A percentile compares a stretch with the other conserved stretches of the same genome.
Conservation (phyloP, 176 grass and related monocot genomes). For the Hsuehochloa calcarea region DNA sequence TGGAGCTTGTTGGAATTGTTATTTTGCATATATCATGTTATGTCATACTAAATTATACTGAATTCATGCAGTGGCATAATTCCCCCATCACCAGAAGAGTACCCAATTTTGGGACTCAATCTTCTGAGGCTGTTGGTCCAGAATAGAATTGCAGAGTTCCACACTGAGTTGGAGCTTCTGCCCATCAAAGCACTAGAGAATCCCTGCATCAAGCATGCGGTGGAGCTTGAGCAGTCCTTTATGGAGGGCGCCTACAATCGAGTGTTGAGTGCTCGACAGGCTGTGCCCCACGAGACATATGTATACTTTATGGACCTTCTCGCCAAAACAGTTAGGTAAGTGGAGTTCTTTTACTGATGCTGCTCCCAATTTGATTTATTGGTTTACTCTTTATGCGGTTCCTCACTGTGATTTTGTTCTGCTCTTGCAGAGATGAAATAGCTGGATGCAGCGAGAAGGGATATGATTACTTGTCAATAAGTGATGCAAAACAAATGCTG, state of each 20-base stretch:
- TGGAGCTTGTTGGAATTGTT: background rate
- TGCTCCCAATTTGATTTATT: constrained; percentile 6
- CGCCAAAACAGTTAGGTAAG: constrained; percentile 91
- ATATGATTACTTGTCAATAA: constrained; percentile 82
- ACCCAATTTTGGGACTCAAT: constrained; percentile 75
- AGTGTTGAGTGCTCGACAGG: constrained; percentile 64
- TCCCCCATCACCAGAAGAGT: constrained; percentile 63
- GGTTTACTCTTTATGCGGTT: background rate
- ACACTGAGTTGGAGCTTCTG: constrained; percentile 89
- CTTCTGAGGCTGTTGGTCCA: constrained; percentile 85
- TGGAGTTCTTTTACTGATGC: constrained; percentile 2
- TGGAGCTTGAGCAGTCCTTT: constrained; percentile 83
- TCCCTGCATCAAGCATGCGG: constrained; percentile 72
- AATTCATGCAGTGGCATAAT: constrained; percentile 70
- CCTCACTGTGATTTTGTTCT: background rate
- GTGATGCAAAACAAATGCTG: constrained; percentile 84
- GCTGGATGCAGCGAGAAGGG: constrained; percentile 93
- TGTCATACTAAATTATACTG: constrained; percentile 16
- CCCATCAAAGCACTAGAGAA: constrained; percentile 60
- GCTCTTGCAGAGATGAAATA: constrained; percentile 76
- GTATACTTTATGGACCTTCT: constrained; percentile 99
- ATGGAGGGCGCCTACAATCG: constrained; percentile 90
- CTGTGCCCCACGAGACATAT: constrained; percentile 75
- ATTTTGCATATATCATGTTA: background rate
- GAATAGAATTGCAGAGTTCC: constrained; percentile 98